Evolutionary conservation across 306 rosid species (phyloP), one percentile per base, ranked within the genome.

Genomic region (Quercus bicolor): DNA sequence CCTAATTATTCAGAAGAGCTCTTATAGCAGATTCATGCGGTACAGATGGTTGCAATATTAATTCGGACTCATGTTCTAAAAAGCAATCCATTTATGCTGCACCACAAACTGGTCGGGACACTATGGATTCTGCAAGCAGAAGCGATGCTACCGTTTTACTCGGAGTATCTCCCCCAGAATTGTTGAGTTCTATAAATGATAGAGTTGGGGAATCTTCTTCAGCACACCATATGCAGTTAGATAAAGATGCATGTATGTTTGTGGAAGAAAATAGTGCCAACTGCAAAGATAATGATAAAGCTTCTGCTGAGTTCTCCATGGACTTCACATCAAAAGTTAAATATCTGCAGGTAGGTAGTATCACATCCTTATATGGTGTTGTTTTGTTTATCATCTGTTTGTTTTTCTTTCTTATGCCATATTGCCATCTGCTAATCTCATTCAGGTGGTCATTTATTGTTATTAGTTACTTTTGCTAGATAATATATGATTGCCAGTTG

Each of bases 101-200:
- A 28, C 56, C 34, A 52, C 79, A 72, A 77, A 48, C 74, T 79
- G 78, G 51, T 72, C 51, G 56, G 53, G 80, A 76, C 73, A 73
- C 86, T 20, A 31, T 84, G 81, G 86, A 83, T 70, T 85, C 86
- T 62, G 76, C 80, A 74, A 74, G 86, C 81, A 80, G 87, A 60
- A 87, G 74, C 69, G 73, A 82, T 82, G 86, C 82, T 61, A 62
- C 80, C 68, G 82, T 45, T 28, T 79, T 77, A 55, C 83, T 76
- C 56, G 78, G 85, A 75, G 81, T 72, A 55, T 78, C 79, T 71
- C 81, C 80, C 72, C 74, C 76, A 33, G 88, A 87, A 54, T 48
- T 82, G 68, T 54, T 54, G 4, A 79, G 70, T 52, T 24, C 76
- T 4, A 75, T 76, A 77, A 74, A 43, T 26, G 81, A 56, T 56